phyloP scores from a whole-genome alignment of 371 early-diverging fungal species.

The Rhizomucor miehei region DNA sequence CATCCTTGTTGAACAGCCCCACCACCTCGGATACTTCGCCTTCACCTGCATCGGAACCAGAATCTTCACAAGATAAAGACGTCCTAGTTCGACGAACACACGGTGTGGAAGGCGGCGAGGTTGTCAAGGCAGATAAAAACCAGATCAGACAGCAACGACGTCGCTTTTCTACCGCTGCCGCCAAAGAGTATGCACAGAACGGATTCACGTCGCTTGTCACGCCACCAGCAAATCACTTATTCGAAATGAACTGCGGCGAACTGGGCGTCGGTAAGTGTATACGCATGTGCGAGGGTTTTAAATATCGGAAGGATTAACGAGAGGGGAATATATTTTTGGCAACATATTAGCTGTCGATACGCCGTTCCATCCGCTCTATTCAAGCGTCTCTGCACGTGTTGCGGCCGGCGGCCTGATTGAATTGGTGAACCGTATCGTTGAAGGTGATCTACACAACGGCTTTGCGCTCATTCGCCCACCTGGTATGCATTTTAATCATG shows the following conservation, averaged over 20 bases:
- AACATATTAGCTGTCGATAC: constrained; percentile 47
- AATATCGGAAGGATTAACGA: background rate
- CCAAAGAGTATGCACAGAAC: constrained; percentile 14
- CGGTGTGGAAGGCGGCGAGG: constrained; percentile 40
- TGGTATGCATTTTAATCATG: constrained; percentile 24
- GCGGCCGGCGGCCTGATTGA: constrained; percentile 58
- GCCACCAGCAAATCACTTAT: constrained; percentile 41
- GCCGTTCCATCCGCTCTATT: constrained; percentile 54
- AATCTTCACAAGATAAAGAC: background rate
- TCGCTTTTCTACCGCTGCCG: constrained; percentile 35
- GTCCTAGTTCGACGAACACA: constrained; percentile 6
- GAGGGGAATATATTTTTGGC: background rate
- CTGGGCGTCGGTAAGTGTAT: constrained; percentile 47
- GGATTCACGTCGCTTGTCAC: constrained; percentile 24
- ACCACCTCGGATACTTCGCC: background rate
- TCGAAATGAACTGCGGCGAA: constrained; percentile 56
- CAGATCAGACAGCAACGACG: constrained; percentile 84
- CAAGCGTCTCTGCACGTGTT: constrained; percentile 50
- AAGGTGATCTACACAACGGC: constrained; percentile 57
- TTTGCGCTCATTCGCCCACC: constrained; percentile 67
- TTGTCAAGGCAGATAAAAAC: constrained; percentile 92
- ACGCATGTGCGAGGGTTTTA: background rate
- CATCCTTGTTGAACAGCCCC: constrained; percentile 23
- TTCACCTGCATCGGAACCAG: constrained; percentile 1
- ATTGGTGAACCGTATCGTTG: constrained; percentile 50